Base-by-base conservation (phyloP, 2,329 filamentous ascomycete genomes). In the Neocucurbitaria cava region DNA sequence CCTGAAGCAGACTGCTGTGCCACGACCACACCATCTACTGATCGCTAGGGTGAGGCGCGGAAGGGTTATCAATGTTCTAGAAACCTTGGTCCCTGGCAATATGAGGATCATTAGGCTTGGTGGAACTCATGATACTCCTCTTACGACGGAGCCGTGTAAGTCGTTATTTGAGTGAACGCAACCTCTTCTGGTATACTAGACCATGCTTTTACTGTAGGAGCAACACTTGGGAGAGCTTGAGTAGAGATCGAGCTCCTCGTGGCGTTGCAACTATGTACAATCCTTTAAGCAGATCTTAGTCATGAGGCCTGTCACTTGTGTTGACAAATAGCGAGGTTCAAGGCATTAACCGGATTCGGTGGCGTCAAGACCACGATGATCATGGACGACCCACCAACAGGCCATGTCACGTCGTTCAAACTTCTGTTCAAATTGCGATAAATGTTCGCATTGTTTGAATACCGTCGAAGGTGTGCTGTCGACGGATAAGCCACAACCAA, bases 1-100 rank as follows among this genome's bases (percentile, higher is more conserved):
- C 42, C 42, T 60, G 58, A 62, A 49, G 58, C 65, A 62, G 15
- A 38, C 52, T 44, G 50, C 30, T 39, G 45, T 56, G 36, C 45
- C 47, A 50, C 35, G 30, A 41, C 33, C 36, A 46, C 45, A 38
- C 40, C 46, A 46, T 46, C 28, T 36, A 38, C 30, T 11, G 18
- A 42, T 49, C 43, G 43, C 44, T 56, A 33, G 36, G 28, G 20
- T 40, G n/a, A 36, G 30, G 41, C 31, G 33, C n/a, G 33, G 46
- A 38, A 30, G 15, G 51, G 40, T 23, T 15, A 26, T 26, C 36
- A 26, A 42, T 55, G 33, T 64, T 68, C 59, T 66, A 38, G 65
- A 68, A 66, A 58, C 54, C 18, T 58, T 46, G 39, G 28, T 49
- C 40, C 46, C 45, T 46, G 38, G 30, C 21, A 15, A 23, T 13